Base-by-base conservation (phyloP, 2,329 filamentous ascomycete genomes). In the Chrysoporthe austroafricana region DNA sequence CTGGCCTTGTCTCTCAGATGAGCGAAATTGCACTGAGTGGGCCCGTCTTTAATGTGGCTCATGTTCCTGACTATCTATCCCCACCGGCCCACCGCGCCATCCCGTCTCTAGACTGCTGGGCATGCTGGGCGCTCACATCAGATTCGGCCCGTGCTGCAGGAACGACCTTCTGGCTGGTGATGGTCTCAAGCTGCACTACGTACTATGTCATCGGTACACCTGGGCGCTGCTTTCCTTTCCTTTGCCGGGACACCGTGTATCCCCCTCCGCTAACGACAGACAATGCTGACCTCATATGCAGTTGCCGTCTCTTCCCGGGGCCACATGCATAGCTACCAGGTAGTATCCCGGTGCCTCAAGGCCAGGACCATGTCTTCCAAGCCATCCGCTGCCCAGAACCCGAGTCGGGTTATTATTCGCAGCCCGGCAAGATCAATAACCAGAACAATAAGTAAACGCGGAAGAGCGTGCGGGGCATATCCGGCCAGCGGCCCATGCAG, bases 1-100 rank as follows among this genome's bases (percentile, higher is more conserved):
- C n/a, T 52, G 48, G 26, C 48, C 21, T 21, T 52, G 48, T 32
- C 48, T 5, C 48, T 52, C 48, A 32, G 4, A 54, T 16, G 50
- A 54, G 50, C 50, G 50, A 54, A 57, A 39, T 57, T 39, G 54
- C 54, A 57, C 32, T n/a, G 54, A 57, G 54, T 57, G 54, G 54
- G 39, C 32, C 54, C 48, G 59, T 32, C 59, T 61, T 16, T 46
- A 61, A 34, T 61, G 59, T 34, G 42, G 59, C 59, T 44, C 59
- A 21, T 48, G 59, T 61, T 61, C 59, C 59, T 61, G 59, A 61
- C 59, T 61, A 48, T 48, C 59, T 16, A 57, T 56, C 54, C 54
- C 54, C 14, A 57, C 34, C 54, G 54, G n/a, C 54, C 16, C 8
- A n/a, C 34, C 34, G n/a, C 34, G 32, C 54, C 54, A 39, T 21